Conservation (phyloP, 2,329 filamentous ascomycete species). For the Fusarium nelsonii region DNA sequence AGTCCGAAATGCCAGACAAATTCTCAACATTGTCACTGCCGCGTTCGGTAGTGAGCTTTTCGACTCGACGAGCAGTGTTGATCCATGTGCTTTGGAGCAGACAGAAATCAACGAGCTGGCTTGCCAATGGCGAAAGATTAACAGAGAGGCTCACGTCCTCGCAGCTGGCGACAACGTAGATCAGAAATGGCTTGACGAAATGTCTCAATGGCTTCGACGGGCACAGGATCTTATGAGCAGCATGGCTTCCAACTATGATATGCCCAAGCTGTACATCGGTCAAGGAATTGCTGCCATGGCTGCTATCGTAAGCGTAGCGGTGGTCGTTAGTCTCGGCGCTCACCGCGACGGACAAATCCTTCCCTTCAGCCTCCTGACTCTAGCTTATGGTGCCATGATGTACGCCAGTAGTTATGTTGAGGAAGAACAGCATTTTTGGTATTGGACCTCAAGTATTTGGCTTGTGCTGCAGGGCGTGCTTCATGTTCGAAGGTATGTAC, state of each 20-base stretch:
- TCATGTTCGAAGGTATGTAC: slow-evolving; percentile 56
- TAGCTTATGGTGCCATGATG: slow-evolving; percentile 87
- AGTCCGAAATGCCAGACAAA: slow-evolving; percentile 82
- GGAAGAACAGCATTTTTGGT: slow-evolving; percentile 99
- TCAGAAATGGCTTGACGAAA: slow-evolving; percentile 57
- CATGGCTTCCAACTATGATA: slow-evolving; percentile 92
- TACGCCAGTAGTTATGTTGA: slow-evolving; percentile 98
- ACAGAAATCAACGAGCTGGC: slow-evolving; percentile 69
- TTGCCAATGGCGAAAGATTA: slow-evolving; percentile 72
- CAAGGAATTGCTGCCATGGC: slow-evolving; percentile 55
- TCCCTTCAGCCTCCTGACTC: slow-evolving; percentile 64
- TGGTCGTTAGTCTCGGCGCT: slow-evolving; percentile 25
- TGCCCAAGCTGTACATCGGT: slow-evolving; percentile 69
- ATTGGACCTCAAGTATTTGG: slow-evolving; percentile 86
- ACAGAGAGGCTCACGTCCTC: slow-evolving; percentile 42
- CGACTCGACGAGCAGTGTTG: slow-evolving; percentile 47
- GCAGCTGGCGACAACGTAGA: slow-evolving; percentile 48
- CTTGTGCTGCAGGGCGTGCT: slow-evolving; percentile 65
- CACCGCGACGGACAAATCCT: slow-evolving; percentile 43
- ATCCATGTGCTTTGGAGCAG: slow-evolving; percentile 54
- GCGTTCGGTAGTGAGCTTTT: slow-evolving; percentile 71
- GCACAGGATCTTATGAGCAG: slow-evolving; percentile 87
- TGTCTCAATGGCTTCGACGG: slow-evolving; percentile 72
- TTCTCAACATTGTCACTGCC: slow-evolving; percentile 80
- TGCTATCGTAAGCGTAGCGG: slow-evolving; percentile 33